Base-by-base conservation (phyloP, 2,329 filamentous ascomycete genomes). In the Ophiosphaerella herpotricha region DNA sequence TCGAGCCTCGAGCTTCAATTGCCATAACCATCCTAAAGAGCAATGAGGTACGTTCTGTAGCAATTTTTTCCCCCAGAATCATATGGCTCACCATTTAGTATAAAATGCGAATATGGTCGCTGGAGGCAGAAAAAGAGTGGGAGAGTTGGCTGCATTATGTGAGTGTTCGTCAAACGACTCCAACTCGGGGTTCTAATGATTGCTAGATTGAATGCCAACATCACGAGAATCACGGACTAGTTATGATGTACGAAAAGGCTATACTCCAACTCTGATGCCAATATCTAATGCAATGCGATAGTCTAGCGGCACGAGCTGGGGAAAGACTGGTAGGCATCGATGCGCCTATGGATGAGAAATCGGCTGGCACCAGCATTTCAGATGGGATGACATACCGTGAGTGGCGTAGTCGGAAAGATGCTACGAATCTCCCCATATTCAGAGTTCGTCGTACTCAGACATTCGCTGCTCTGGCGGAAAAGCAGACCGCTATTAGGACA, bases 111-210 rank as follows among this genome's bases (percentile, higher is more conserved):
- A 47, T 54, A 31, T 52, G 43, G 38, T 44, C 44, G 11, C 33
- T 46, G 23, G 48, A 55, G 21, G 38, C 38, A 7, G 29, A 45
- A 1, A 33, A 52, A n/a, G 37, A 57, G 14, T 59, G 56, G 56
- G 24, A 16, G 5, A 2, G 39, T 21, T 57, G 48, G 50, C 35
- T 55, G 13, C 24, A 48, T 14, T 36, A 39, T 7, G 54, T 52
- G 24, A 48, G 46, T 21, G 14, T 21, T 37, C 26, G n/a, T n/a
- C 8, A 6, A 13, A 7, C 31, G 12, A 12, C 23, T 36, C 12
- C 6, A 16, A 14, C 14, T 9, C 14, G n/a, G 18, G 9, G 18
- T 14, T 36, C 8, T 18, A 36, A 18, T 18, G 38, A n/a, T 29
- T 29, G 11, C 26, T 11, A 29, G 26, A 29, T 29, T 29, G 9